These are phyloP conservation scores for Papiliotrema fonsecae DNA, from an alignment of 1,284 basidiomycete species.

Conservation along the genomic window DNA sequence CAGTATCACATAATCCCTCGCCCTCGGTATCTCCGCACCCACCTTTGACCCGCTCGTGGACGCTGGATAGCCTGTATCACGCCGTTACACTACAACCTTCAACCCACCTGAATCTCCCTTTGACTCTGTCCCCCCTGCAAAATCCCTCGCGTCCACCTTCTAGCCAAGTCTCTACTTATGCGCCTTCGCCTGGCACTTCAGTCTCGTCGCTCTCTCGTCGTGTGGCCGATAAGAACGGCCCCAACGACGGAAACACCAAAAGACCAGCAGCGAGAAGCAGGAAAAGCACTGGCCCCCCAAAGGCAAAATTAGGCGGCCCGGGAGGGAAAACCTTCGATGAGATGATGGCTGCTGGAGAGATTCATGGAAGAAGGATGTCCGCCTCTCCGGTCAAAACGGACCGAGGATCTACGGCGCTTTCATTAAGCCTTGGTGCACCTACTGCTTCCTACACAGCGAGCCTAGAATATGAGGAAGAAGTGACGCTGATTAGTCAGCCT, in stretches of 20 bases:
- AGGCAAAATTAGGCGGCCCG: conserved; percentile 38
- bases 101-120: background rate
- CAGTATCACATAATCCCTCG: background rate
- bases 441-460: no score
- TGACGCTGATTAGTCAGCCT: no score
- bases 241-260: no score
- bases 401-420: no score
- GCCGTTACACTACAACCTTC: conserved; percentile 10
- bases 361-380: background rate
- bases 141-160: conserved; percentile 4
- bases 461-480: background rate
- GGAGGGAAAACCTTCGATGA: conserved; percentile 40
- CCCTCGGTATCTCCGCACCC: background rate
- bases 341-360: conserved; percentile 11
- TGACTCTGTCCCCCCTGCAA: background rate
- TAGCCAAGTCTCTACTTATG: no score
- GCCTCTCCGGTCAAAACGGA: background rate
- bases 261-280: background rate
- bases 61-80: conserved; percentile 11
- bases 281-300: conserved; percentile 28
- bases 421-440: background rate
- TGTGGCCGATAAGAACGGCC: no score
- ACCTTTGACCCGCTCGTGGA: conserved; percentile 7
- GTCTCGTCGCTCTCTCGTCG: no score
- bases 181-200: no score